Evolutionary conservation across 768 basidiomycete genomes (phyloP), one percentile per base, ranked within the genome.

Genomic region (Tulasnella calospora): DNA sequence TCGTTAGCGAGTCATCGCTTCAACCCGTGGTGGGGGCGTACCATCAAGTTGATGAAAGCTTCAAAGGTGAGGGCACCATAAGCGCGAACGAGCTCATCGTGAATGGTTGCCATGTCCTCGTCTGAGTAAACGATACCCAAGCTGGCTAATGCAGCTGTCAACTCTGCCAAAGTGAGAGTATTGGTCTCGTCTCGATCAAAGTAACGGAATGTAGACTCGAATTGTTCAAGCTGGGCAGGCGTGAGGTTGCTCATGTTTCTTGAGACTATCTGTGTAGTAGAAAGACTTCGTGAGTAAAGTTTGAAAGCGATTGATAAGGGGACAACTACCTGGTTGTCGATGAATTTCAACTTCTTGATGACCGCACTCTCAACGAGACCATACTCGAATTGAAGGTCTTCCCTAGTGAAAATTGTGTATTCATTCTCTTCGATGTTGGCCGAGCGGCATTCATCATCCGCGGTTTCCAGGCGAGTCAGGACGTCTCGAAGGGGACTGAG

Each of bases 361-460:
- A 98, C 89, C 47, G 91, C 92, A 81, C 92, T 92, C 67, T 91
- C 89, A 30, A 97, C 88, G 17, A 96, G 86, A 83, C 92, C 92
- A 0, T 96, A 87, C 84, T 99, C 96, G 80, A 96, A 98, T 78
- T 92, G 91, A 57, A 98, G 87, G 83, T 98, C 96, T 84, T 94
- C 92, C 80, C 88, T 90, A 5, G 93, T 94, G 82, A 96, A 92
- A 2, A 97, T 90, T 0, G 95, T 97, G 83, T 96, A 94, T 83
- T 99, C 97, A 83, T 98, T 98, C 84, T 98, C 96, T 82, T 99
- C 97, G 8, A 98, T 92, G 79, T 99, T 98, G 13, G 96, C 96
- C 9, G 90, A 89, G 4, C 85, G 85, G 84, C 96, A 98, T 75
- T 92, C 92, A 0, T 87, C 86, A 81, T 98, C 94, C 0, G 91